These are phyloP conservation scores for Lumnitzera littorea DNA, from an alignment of 345 rosid genomes.

Conservation along the genomic window DNA sequence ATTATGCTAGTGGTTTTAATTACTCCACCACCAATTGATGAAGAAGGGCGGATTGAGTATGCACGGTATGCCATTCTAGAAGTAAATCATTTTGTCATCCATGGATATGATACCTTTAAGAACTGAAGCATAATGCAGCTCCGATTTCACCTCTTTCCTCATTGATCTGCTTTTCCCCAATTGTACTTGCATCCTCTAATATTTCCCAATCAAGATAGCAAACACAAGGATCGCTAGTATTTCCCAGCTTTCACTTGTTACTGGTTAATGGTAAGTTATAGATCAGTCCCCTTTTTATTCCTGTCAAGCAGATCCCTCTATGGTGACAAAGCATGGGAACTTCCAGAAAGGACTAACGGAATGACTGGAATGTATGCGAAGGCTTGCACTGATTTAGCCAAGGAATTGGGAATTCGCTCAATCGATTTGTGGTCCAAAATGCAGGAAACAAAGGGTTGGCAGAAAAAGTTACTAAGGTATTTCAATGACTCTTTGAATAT, in stretches of 20 bases:
- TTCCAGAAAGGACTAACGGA: constrained; percentile 75
- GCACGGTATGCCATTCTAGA: constrained; percentile 35
- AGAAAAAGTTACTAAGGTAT: constrained; percentile 68
- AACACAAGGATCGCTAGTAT: no score
- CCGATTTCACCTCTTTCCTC: background rate
- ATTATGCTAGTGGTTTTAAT: constrained; percentile 68
- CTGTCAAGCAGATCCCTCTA: constrained; percentile 43
- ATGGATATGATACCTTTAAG: no score
- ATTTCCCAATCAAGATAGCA: no score
- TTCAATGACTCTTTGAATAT: background rate
- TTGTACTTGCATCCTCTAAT: no score
- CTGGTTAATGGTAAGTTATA: no score
- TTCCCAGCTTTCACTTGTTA: background rate
- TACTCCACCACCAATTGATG: constrained; percentile 82
- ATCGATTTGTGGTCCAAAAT: constrained; percentile 82
- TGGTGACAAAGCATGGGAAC: constrained; percentile 63
- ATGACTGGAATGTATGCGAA: constrained; percentile 61
- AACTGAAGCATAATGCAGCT: background rate
- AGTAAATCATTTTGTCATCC: background rate
- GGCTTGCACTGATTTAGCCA: constrained; percentile 57
- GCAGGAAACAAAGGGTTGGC: constrained; percentile 80
- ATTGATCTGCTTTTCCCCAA: no score
- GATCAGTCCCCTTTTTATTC: background rate
- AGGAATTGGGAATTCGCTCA: constrained; percentile 46
- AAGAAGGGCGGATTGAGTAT: constrained; percentile 45